A percentile compares a stretch with the other conserved stretches of the same genome.
These are phyloP conservation scores for Oemleria cerasiformis DNA, from an alignment of 306 rosid species.

Conservation along the genomic window DNA sequence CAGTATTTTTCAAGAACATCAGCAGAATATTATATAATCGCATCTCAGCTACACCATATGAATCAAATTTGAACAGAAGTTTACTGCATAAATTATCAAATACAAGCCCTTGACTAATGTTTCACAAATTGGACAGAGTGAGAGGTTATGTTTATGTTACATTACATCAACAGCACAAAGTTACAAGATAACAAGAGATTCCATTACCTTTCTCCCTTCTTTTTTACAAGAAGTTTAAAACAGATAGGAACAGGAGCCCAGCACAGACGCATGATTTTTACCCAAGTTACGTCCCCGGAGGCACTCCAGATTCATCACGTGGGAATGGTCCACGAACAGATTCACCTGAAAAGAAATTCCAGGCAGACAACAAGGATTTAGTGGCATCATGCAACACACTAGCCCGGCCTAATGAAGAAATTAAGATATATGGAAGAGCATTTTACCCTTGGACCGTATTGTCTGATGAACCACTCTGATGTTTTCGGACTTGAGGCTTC, in stretches of 20 bases:
- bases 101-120: background rate
- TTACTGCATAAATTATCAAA: background rate
- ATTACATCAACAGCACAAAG: background rate
- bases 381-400: background rate
- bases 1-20: background rate
- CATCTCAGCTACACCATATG: background rate
- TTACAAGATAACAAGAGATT: constrained; percentile 5
- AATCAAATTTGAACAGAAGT: background rate
- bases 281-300: constrained; percentile 82
- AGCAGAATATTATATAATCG: too few relatives aligned
- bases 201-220: background rate
- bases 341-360: constrained; percentile 63
- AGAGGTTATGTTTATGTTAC: too few relatives aligned
- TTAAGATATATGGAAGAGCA: constrained; percentile 2
- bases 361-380: background rate
- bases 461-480: constrained; percentile 88
- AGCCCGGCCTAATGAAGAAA: background rate
- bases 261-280: constrained; percentile 63
- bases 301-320: constrained; percentile 86
- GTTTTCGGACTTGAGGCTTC: constrained; percentile 76
- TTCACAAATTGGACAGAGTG: background rate
- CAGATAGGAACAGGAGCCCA: constrained; percentile 56
- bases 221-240: constrained; percentile 23
- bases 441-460: constrained; percentile 78
- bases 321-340: constrained; percentile 86